A percentile compares a stretch with the other conserved stretches of the same genome.
Evolutionary conservation across 2,329 filamentous ascomycete genomes (phyloP).

Genomic region (Lachnum nothofagi): DNA sequence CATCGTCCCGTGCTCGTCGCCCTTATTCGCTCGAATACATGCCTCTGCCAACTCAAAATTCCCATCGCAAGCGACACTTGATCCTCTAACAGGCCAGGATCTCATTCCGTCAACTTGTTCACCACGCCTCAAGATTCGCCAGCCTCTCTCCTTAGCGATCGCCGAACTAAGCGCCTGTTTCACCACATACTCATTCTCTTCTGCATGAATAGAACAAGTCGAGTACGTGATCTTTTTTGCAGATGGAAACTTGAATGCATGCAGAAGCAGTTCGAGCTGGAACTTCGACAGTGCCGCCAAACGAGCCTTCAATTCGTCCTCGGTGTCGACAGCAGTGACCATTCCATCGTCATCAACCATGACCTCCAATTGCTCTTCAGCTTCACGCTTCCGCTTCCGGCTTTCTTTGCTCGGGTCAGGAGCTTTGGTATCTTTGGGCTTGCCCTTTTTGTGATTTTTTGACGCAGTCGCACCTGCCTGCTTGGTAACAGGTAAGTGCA

Average conservation of each 20-base stretch:
- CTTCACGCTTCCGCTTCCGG: constrained; percentile 30
- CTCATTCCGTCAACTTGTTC: constrained; percentile 73
- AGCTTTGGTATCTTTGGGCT: constrained; percentile 15
- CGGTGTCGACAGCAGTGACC: constrained; percentile 47
- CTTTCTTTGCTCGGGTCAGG: constrained; percentile 18
- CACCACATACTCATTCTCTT: constrained; percentile 88
- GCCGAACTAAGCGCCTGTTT: constrained; percentile 63
- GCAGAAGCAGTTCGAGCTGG: constrained; percentile 74
- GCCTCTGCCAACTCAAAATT: constrained; percentile 58
- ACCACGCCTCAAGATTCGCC: constrained; percentile 67
- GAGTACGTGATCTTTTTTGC: constrained; percentile 81
- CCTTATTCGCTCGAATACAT: constrained; percentile 77
- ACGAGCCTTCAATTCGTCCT: constrained; percentile 56
- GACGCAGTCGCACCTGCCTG: constrained; percentile 33
- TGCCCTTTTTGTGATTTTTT: constrained; percentile 26
- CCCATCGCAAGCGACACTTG: constrained; percentile 42
- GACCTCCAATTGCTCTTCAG: constrained; percentile 23
- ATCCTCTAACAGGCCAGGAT: constrained; percentile 66
- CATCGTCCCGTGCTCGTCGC: constrained; percentile 78
- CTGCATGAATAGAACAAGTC: constrained; percentile 81
- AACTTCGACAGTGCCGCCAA: constrained; percentile 72
- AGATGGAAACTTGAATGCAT: constrained; percentile 76
- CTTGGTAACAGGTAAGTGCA: constrained; percentile 52
- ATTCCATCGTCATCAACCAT: constrained; percentile 53
- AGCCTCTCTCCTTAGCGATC: constrained; percentile 62